Evolutionary conservation across 2,329 filamentous ascomycete genomes (phyloP).

Genomic region (Harringtonia lauricola): DNA sequence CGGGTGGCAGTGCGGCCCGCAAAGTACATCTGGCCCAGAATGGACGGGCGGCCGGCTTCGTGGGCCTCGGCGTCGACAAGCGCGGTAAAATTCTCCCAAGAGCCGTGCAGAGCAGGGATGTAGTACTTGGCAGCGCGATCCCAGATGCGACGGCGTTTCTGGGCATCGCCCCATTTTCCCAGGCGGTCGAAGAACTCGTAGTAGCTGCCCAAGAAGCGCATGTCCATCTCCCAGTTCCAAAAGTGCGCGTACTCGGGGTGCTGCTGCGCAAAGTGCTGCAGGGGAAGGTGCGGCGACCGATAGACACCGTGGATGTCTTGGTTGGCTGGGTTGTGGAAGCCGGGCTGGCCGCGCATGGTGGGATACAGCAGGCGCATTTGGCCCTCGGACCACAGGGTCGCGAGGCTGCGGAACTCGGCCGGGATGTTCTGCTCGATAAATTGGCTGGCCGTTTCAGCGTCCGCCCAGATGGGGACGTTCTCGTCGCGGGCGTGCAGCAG

Average conservation of each 20-base stretch:
- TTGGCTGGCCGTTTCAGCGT: conserved; percentile 59
- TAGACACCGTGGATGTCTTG: conserved; percentile 58
- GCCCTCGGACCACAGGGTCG: conserved; percentile 73
- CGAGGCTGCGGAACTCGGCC: conserved; percentile 66
- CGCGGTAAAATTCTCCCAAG: conserved; percentile 60
- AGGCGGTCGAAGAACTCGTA: conserved; percentile 65
- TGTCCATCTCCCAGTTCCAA: conserved; percentile 64
- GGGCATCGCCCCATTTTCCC: conserved; percentile 52
- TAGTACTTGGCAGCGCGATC: conserved; percentile 70
- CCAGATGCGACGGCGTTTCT: conserved; percentile 65
- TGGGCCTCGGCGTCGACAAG: conserved; percentile 52
- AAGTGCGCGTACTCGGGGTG: conserved; percentile 56
- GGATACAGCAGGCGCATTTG: conserved; percentile 74
- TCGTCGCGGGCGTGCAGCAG: conserved; percentile 76
- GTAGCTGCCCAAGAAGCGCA: conserved; percentile 52
- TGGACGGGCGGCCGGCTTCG: conserved; percentile 35
- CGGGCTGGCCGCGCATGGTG: conserved; percentile 58
- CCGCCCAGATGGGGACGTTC: conserved; percentile 70
- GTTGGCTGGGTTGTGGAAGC: conserved; percentile 41
- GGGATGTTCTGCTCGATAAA: conserved; percentile 60
- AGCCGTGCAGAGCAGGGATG: conserved; percentile 57
- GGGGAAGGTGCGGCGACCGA: conserved; percentile 49
- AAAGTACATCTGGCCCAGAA: conserved; percentile 58
- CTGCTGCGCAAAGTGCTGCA: conserved; percentile 52
- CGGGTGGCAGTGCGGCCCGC: conserved; percentile 33